Conservation (phyloP, 2,329 filamentous ascomycete genomes). For the Byssoonygena ceratinophila region DNA sequence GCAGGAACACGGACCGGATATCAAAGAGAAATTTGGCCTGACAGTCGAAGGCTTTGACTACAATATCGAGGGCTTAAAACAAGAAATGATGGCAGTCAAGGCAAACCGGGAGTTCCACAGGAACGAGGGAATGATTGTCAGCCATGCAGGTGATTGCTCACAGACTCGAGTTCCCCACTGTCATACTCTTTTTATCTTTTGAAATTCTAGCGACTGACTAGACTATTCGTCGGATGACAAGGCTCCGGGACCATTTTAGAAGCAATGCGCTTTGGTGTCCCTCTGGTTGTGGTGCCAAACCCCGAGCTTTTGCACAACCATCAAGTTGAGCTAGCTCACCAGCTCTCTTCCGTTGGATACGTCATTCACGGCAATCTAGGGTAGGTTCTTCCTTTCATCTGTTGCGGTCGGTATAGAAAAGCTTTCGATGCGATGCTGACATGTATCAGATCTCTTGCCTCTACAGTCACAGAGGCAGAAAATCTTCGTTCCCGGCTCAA, state of each 20-base stretch:
- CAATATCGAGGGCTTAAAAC: slow-evolving; percentile 47
- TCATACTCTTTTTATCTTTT: background rate
- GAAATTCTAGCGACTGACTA: background rate
- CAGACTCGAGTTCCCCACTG: background rate
- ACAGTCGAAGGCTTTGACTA: slow-evolving; percentile 56
- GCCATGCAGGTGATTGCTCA: slow-evolving; percentile 64
- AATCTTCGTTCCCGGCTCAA: slow-evolving; percentile 34
- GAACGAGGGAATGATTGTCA: slow-evolving; percentile 63
- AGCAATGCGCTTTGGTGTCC: slow-evolving; percentile 60
- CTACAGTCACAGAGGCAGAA: slow-evolving; percentile 42
- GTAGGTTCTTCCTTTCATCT: slow-evolving; percentile 38
- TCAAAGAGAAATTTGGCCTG: slow-evolving; percentile 32
- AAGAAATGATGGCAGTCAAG: slow-evolving; percentile 48
- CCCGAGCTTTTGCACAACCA: slow-evolving; percentile 74
- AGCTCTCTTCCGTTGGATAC: slow-evolving; percentile 64
- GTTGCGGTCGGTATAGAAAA: background rate
- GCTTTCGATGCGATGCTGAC: slow-evolving; percentile 14
- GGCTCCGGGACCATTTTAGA: slow-evolving; percentile 85
- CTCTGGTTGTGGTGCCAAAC: slow-evolving; percentile 86
- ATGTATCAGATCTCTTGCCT: slow-evolving; percentile 35
- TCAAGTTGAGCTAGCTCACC: slow-evolving; percentile 73
- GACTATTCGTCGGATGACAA: slow-evolving; percentile 28
- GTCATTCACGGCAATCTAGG: slow-evolving; percentile 58
- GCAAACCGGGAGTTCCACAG: slow-evolving; percentile 32
- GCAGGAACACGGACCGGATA: slow-evolving; percentile 20